phyloP scores from a whole-genome alignment of 805 yeast species.

The Blastobotrys chiropterorum region DNA sequence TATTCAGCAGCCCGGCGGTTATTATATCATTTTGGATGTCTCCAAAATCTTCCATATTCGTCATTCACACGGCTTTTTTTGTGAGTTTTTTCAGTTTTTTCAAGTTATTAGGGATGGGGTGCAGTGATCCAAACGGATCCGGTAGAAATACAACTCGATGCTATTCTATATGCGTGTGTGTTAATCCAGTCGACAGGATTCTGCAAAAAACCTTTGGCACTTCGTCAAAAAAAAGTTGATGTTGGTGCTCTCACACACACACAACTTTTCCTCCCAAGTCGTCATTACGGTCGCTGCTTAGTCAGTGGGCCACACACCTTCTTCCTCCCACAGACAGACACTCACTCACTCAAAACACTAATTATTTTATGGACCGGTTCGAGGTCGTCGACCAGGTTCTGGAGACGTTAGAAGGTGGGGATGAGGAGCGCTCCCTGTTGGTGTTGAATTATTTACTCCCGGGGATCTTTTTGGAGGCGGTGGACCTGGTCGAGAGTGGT shows the following conservation, averaged over 20 bases:
- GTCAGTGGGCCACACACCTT: background rate
- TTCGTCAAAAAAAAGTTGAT: background rate
- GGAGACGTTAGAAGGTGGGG: background rate
- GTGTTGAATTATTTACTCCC: background rate
- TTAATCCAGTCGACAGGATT: background rate
- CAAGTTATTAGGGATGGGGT: background rate
- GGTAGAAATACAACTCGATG: background rate
- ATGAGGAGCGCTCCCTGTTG: background rate
- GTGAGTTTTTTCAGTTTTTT: background rate
- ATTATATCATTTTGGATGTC: background rate
- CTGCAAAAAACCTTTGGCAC: background rate
- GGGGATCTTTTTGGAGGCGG: background rate
- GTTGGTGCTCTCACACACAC: background rate
- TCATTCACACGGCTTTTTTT: background rate
- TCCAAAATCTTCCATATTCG: background rate
- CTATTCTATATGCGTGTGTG: background rate
- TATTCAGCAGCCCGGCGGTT: background rate
- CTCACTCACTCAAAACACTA: too few relatives aligned
- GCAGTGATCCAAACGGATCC: background rate
- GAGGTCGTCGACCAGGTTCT: background rate
- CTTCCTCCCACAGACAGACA: background rate
- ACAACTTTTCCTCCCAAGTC: background rate
- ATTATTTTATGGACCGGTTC: background rate
- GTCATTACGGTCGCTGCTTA: background rate
- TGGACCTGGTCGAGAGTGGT: background rate